Evolutionary conservation across 2,329 filamentous ascomycete species (phyloP).

Genomic region (Capronia americana): DNA sequence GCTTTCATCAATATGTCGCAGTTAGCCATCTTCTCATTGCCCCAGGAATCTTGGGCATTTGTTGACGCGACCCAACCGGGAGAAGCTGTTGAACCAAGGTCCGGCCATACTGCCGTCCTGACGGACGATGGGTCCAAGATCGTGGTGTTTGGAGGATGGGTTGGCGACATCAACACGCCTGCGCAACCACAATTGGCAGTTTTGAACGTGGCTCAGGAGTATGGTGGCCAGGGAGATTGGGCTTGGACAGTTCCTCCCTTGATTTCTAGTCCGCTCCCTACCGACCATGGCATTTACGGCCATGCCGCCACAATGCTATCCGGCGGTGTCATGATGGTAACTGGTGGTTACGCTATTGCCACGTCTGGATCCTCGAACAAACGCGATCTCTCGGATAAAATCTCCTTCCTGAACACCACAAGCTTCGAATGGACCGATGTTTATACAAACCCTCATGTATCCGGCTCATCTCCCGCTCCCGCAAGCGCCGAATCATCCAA

Average conservation of each 20-base stretch:
- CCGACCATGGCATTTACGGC: constrained; percentile 62
- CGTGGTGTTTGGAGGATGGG: constrained; percentile 88
- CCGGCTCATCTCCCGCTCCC: constrained; percentile 41
- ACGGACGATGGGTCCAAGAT: constrained; percentile 79
- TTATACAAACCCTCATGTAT: constrained; percentile 58
- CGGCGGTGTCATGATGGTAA: constrained; percentile 66
- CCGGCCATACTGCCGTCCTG: constrained; percentile 85
- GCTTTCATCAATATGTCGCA: constrained; percentile 97
- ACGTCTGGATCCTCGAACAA: constrained; percentile 45
- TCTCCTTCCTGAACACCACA: constrained; percentile 65
- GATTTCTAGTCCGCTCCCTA: constrained; percentile 49
- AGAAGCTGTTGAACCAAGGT: constrained; percentile 72
- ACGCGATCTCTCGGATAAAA: constrained; percentile 48
- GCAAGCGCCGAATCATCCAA: constrained; percentile 29
- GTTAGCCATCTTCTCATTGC: constrained; percentile 83
- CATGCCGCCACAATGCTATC: constrained; percentile 68
- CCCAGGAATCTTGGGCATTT: constrained; percentile 86
- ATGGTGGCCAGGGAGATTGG: constrained; percentile 61
- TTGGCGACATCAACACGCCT: constrained; percentile 76
- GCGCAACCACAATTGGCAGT: constrained; percentile 83
- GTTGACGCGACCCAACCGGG: constrained; percentile 65
- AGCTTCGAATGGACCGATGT: constrained; percentile 64
- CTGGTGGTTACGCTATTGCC: constrained; percentile 63
- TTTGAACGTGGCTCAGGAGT: constrained; percentile 75
- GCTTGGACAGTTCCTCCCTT: constrained; percentile 50